Evolutionary conservation across 805 yeast species (phyloP).

Genomic region (Starmerella bacillaris): DNA sequence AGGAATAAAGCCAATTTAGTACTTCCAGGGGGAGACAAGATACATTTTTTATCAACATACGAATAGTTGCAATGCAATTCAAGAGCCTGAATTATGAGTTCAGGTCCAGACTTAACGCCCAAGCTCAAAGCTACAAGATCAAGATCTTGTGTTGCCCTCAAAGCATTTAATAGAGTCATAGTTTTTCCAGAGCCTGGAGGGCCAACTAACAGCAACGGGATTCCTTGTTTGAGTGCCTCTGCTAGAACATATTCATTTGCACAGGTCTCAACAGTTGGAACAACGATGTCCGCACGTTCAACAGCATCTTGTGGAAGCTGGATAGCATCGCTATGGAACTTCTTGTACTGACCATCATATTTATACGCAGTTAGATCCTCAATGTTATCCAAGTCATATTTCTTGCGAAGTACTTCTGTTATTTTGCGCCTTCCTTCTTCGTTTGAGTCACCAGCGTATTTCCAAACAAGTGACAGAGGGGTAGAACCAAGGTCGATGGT

Average conservation of each 20-base stretch:
- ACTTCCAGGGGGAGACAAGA: constrained; percentile 44
- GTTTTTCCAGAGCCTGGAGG: constrained; percentile 98
- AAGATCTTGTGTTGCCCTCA: constrained; percentile 36
- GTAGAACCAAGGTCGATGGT: constrained; percentile 23
- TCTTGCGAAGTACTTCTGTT: constrained; percentile 3
- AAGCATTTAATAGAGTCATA: constrained; percentile 60
- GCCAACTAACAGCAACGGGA: constrained; percentile 63
- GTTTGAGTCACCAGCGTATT: constrained; percentile 40
- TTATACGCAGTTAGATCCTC: background rate
- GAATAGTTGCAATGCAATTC: constrained; percentile 56
- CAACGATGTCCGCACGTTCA: constrained; percentile 40
- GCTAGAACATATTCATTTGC: constrained; percentile 46
- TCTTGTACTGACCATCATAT: constrained; percentile 9
- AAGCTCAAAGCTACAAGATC: constrained; percentile 58
- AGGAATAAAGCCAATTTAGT: constrained; percentile 70
- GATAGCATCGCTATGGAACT: constrained; percentile 43
- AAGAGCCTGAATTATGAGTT: constrained; percentile 39
- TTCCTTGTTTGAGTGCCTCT: constrained; percentile 36
- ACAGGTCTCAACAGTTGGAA: constrained; percentile 65
- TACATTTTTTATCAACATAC: constrained; percentile 33
- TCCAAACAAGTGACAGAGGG: constrained; percentile 35
- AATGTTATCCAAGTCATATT: too few relatives aligned
- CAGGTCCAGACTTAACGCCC: constrained; percentile 60
- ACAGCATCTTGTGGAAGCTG: constrained; percentile 39
- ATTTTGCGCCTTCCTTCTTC: constrained; percentile 4